Base-by-base conservation (phyloP, 345 rosid genomes). In the Linum trigynum region DNA sequence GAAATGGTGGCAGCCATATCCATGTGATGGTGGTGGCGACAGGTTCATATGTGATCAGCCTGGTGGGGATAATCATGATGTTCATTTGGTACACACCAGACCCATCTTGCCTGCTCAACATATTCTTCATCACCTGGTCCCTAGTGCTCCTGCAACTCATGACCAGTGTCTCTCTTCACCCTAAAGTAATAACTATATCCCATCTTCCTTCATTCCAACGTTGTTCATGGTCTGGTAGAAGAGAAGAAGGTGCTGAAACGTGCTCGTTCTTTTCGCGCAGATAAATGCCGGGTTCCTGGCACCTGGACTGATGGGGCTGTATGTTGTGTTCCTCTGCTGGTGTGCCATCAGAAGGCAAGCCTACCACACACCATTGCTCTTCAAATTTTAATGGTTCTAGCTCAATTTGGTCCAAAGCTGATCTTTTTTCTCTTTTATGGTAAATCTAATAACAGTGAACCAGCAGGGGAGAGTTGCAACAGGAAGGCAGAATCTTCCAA, bases 271-370 rank as follows among this genome's bases (percentile, higher is more conserved):
- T 50, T 39, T 45, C 38, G 56, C 80, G 76, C 80, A 92, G 98
- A 79, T 92, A 35, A 86, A 87, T 63, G 82, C 81, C 5, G 91
- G 97, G 55, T 80, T 82, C 85, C 80, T 92, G 78, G 74, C 92
- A 78, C 94, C 97, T 0, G 97, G 94, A 67, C 90, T 92, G 67
- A 92, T 92, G 98, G 98, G 98, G 50, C 97, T 92, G 32, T 92
- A 92, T 70, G 79, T 88, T 48, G 86, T 90, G 43, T 92, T 86
- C 74, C 81, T 92, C 37, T 92, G 98, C 76, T 92, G 98, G 98
- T 87, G 98, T 60, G 98, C 97, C 60, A 88, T 90, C 57, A 75
- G 98, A 70, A 92, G 98, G 98, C 77, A 79, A 45, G 68, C 35
- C 64, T 65, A 64, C 51, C 69, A 41, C 32, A 23, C 32, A 42